Evolutionary conservation across 2,329 filamentous ascomycete species (phyloP), one percentile per base, ranked within the genome.

Genomic region (Phaeoacremonium minimum): DNA sequence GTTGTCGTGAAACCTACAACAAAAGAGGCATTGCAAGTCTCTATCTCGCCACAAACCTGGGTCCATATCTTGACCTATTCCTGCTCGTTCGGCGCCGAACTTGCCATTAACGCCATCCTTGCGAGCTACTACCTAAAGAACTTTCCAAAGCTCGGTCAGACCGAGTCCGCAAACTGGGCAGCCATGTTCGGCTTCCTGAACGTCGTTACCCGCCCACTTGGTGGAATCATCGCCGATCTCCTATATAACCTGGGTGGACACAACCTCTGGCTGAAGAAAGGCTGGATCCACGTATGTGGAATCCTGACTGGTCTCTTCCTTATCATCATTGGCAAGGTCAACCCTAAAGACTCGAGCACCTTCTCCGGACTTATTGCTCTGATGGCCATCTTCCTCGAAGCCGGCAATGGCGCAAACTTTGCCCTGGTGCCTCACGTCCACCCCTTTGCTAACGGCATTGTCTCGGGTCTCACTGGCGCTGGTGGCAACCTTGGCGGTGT

Each of bases 401-500:
- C 85, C 3, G 82, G 81, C 29, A 95, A 95, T 55, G 90, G 90
- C 1, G 81, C 87, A 28, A 93, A 87, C 63, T 95, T 93, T 60
- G 79, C 87, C 0, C 73, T 95, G 6, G 83, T 95, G 16, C 88
- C 89, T 4, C 90, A 95, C 55, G 83, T 95, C 2, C 85, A 90
- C 59, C 87, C 87, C 1, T 75, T 73, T 42, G 86, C 87, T 42
- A 95, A 95, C 58, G 89, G 87, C 12, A 57, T 75, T 38, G 73
- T 95, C 6, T 86, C 83, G 1, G 89, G 89, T 11, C 67, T 86
- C 22, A 83, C 87, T 1, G 90, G 90, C 8, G 88, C 85, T 0
- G 71, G 76, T 7, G 89, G 90, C 2, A 96, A 95, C 52, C 60
- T 95, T 8, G 90, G 90, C 4, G 90, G 90, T 11, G 79, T 95